A percentile compares a stretch with the other conserved stretches of the same genome.
Evolutionary conservation across 2,329 filamentous ascomycete species (phyloP).

Genomic region (Paecilomyces formosus): DNA sequence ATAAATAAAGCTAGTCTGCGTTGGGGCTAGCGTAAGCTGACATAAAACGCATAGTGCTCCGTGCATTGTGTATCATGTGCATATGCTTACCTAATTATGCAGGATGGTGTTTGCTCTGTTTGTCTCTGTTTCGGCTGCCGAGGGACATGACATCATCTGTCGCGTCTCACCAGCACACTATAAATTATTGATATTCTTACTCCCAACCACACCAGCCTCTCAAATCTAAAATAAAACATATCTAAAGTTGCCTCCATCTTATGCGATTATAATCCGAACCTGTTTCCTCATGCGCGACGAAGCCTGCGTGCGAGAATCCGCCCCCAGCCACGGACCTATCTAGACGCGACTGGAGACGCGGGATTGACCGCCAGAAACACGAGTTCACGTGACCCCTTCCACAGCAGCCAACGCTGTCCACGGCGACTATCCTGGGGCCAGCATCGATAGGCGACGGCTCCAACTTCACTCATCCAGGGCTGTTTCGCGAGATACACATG

Average conservation of each 20-base stretch:
- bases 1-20: constrained; percentile 14
- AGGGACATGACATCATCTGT: constrained; percentile 17
- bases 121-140: constrained; percentile 1
- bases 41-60: background rate
- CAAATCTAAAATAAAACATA: background rate
- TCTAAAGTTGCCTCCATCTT: background rate
- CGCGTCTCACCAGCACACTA: constrained; percentile 16
- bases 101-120: constrained; percentile 9
- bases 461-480: background rate
- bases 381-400: constrained; percentile 21
- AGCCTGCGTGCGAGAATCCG: background rate
- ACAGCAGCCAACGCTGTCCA: background rate
- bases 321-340: background rate
- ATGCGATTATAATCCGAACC: background rate
- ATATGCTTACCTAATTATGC: background rate
- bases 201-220: background rate
- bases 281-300: constrained; percentile 2
- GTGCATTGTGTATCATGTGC: constrained; percentile 2
- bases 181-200: background rate
- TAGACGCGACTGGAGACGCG: constrained; percentile 14
- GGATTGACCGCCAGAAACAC: constrained; percentile 15
- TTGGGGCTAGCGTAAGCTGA: constrained; percentile 1
- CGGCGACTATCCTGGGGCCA: background rate
- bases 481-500: background rate
- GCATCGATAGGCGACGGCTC: background rate